Conservation (phyloP, 1,284 basidiomycete genomes). For the Agroathelia rolfsii region DNA sequence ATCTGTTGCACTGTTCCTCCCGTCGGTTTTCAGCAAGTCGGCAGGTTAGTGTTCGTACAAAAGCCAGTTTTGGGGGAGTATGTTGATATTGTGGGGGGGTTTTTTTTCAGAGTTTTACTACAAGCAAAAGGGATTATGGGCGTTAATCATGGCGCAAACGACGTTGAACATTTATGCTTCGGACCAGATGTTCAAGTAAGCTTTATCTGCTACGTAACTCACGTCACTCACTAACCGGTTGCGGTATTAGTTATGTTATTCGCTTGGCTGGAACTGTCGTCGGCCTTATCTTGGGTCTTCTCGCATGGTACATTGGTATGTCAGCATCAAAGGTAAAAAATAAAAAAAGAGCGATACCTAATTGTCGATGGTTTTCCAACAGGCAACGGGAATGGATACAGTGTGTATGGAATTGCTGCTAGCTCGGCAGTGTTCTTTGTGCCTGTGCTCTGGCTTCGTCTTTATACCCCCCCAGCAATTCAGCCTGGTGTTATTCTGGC, state of each 20-base stretch:
- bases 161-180: background rate
- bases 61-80: too few species aligned
- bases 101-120: conserved; percentile 30
- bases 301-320: conserved; percentile 30
- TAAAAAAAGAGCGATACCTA: too few species aligned
- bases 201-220: background rate
- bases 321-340: too few species aligned
- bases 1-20: conserved; percentile 32
- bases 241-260: conserved; percentile 24
- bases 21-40: conserved; percentile 24
- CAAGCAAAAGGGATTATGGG: conserved; percentile 31
- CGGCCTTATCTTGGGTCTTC: conserved; percentile 26
- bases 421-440: conserved; percentile 39
- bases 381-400: conserved; percentile 43
- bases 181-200: conserved; percentile 30
- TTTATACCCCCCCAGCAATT: conserved; percentile 37
- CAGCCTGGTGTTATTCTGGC: conserved; percentile 28
- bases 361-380: conserved; percentile 9
- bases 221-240: background rate
- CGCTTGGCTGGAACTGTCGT: conserved; percentile 23
- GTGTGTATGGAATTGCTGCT: conserved; percentile 49
- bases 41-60: conserved; percentile 28
- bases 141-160: conserved; percentile 30
- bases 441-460: conserved; percentile 42
- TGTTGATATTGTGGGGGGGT: too few species aligned